Evolutionary conservation across 805 yeast species (phyloP).

Genomic region (Tetrapisispora fleetii): DNA sequence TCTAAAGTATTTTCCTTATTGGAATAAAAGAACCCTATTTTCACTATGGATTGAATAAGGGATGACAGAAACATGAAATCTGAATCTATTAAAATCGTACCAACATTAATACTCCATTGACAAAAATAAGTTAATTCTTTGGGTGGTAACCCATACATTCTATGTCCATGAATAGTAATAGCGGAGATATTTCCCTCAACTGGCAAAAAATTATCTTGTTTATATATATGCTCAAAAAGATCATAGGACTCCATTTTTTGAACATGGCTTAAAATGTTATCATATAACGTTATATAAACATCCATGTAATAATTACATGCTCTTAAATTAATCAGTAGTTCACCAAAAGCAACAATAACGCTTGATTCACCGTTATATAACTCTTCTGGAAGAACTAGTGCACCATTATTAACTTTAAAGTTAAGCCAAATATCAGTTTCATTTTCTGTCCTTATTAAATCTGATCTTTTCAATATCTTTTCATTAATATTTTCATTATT

Average conservation of each 20-base stretch:
- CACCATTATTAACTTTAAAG: conserved; percentile 60
- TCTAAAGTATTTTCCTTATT: conserved; percentile 72
- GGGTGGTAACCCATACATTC: conserved; percentile 91
- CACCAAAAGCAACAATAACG: conserved; percentile 51
- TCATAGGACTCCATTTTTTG: conserved; percentile 10
- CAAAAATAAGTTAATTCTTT: conserved; percentile 79
- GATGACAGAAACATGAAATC: conserved; percentile 37
- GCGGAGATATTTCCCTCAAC: conserved; percentile 32
- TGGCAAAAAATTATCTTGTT: conserved; percentile 10
- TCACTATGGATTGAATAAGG: conserved; percentile 33
- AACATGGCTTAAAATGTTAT: conserved; percentile 12
- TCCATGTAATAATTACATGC: conserved; percentile 93
- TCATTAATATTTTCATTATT: neutral
- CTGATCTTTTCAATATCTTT: conserved; percentile 10
- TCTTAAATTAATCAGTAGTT: conserved; percentile 68
- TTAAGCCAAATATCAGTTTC: conserved; percentile 72
- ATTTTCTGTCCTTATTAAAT: conserved; percentile 42
- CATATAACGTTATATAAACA: conserved; percentile 49
- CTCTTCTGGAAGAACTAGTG: conserved; percentile 61
- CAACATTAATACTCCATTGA: conserved; percentile 78
- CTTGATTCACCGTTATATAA: conserved; percentile 57
- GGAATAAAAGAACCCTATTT: conserved; percentile 51
- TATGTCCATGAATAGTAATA: conserved; percentile 66
- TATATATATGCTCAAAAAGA: conserved; percentile 24
- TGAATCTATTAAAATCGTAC: conserved; percentile 45